These are phyloP conservation scores for Tetradesmus obliquus DNA, from an alignment of 139 green algal species.

Conservation along the genomic window DNA sequence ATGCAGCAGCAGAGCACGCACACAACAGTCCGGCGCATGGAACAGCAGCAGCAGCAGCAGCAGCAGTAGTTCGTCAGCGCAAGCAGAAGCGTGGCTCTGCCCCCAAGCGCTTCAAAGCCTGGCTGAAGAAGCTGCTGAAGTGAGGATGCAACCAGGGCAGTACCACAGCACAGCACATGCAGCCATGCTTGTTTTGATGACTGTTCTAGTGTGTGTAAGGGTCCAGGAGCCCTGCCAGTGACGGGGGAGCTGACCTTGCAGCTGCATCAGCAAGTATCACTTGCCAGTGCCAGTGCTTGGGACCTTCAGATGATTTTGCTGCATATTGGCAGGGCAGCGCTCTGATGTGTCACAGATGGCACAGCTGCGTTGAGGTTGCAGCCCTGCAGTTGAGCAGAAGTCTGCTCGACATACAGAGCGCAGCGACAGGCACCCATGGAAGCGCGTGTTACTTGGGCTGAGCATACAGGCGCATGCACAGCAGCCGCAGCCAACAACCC, in stretches of 20 bases:
- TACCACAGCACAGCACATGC: background rate
- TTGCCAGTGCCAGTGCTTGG: background rate
- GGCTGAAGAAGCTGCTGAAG: background rate
- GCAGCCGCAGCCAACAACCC: background rate
- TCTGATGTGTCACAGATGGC: background rate
- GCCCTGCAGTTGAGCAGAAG: too few species aligned
- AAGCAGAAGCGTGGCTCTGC: background rate
- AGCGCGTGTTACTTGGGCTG: too few species aligned
- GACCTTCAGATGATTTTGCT: background rate
- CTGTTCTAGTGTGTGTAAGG: background rate
- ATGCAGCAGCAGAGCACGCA: background rate
- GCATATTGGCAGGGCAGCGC: background rate
- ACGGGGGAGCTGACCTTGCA: background rate
- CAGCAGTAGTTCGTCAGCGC: background rate
- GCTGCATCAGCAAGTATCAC: background rate
- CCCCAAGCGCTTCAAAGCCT: background rate
- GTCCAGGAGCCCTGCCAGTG: background rate
- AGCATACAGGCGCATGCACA: background rate
- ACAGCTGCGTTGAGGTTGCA: background rate
- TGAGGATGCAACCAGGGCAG: background rate
- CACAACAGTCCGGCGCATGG: background rate
- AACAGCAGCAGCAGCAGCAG: background rate
- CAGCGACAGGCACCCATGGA: background rate
- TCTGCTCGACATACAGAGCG: background rate
- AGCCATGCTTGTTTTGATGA: background rate